Evolutionary conservation across 768 basidiomycete genomes (phyloP).

Genomic region (Psilocybe sp.): DNA sequence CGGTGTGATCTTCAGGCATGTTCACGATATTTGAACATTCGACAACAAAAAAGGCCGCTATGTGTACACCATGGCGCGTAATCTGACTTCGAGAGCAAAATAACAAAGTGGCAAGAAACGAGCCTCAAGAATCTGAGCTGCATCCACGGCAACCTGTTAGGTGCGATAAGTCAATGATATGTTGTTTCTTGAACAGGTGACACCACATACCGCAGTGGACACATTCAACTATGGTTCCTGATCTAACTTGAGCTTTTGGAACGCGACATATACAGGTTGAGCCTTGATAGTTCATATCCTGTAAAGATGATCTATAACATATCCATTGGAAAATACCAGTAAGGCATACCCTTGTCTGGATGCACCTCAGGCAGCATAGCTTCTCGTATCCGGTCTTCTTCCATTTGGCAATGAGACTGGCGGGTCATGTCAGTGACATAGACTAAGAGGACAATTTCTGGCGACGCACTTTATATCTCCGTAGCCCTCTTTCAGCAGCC

Average conservation of each 20-base stretch:
- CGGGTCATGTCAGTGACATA: conserved; percentile 9
- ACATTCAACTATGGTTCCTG: conserved; percentile 92
- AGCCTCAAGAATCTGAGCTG: conserved; percentile 67
- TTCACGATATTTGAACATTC: no score
- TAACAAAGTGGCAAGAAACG: background rate
- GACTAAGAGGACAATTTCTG: background rate
- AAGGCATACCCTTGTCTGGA: conserved; percentile 75
- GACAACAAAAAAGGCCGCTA: no score
- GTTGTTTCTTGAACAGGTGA: background rate
- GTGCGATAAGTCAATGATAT: conserved; percentile 7
- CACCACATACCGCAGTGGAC: conserved; percentile 85
- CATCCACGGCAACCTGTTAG: conserved; percentile 81
- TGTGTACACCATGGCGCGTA: no score
- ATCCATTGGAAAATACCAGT: conserved; percentile 1
- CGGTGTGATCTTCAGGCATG: no score
- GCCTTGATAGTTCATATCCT: conserved; percentile 99
- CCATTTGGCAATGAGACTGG: conserved; percentile 96
- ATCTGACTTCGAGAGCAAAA: background rate
- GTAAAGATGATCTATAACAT: no score
- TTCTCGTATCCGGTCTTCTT: conserved; percentile 99
- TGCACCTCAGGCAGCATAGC: conserved; percentile 93
- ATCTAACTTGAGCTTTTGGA: conserved; percentile 88
- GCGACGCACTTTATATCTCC: conserved; percentile 82
- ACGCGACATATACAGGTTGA: conserved; percentile 98
- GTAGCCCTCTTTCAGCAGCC: conserved; percentile 96